These are phyloP conservation scores for Backusella sp. DNA, from an alignment of 192 early-diverging fungal species.

Conservation along the genomic window DNA sequence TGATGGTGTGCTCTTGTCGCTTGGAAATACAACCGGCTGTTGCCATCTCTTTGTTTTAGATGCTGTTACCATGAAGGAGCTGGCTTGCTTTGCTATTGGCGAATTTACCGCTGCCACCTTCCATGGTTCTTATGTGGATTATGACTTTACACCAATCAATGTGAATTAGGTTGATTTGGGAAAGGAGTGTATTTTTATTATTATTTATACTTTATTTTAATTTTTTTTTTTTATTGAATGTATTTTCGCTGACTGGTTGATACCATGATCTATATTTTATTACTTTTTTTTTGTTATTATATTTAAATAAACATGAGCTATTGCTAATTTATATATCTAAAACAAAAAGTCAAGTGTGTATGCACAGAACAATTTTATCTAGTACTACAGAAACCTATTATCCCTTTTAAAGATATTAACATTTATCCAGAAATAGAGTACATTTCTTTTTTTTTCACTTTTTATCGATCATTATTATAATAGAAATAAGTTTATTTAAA, in stretches of 20 bases:
- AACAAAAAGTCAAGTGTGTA: no score
- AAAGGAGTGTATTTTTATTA: not conserved
- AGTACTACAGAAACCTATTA: no score
- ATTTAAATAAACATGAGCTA: no score
- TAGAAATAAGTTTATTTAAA: not conserved
- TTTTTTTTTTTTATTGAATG: not conserved
- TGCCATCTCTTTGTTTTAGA: constrained; percentile 50
- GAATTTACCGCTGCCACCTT: constrained; percentile 9
- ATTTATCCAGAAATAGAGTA: no score
- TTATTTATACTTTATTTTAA: not conserved
- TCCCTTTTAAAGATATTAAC: no score
- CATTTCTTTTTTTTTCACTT: no score
- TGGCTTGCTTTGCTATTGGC: constrained; percentile 45
- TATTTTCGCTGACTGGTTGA: no score
- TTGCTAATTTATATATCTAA: no score
- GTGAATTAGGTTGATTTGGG: not conserved
- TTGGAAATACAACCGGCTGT: constrained; percentile 32
- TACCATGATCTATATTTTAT: no score
- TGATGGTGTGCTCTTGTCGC: constrained; percentile 52
- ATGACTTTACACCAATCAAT: constrained; percentile 1
- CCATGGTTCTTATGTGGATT: constrained; percentile 22
- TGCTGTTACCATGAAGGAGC: constrained; percentile 46
- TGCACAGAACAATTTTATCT: no score
- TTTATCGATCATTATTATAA: no score
- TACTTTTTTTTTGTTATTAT: no score